Evolutionary conservation across 352 stramenopile genomes (phyloP), one percentile per base, ranked within the genome.

Genomic region (Stramenopiles sp.): DNA sequence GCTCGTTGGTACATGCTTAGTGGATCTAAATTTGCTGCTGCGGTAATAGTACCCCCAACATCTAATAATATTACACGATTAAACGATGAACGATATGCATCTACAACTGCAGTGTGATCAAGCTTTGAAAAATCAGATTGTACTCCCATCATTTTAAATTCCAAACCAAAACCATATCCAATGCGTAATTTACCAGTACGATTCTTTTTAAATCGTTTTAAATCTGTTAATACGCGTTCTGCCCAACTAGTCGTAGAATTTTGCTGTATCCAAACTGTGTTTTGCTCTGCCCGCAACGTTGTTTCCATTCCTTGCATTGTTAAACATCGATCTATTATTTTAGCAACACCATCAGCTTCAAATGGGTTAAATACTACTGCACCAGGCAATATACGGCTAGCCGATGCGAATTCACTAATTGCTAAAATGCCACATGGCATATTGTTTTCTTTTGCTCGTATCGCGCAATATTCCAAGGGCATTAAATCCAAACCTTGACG

Each of bases 321-420:
- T 32, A 93, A 43, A 7, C 87, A 87, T 0, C 87, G 63, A 73
- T 87, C 76, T 78, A 93, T 84, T 7, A 87, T 87, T 32, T 87
- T 83, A 43, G 93, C 85, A 32, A 96, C 91, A 73, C 94, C 91
- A 27, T 92, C 85, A 7, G 91, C 88, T 84, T 98, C 98, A 94
- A 95, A 99, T 7, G 96, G 96, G 84, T 99, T 99, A 30, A 99
- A 91, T 74, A 93, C 92, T 73, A 99, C 84, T 65, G 93, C 95
- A 6, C 96, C 96, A 27, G 91, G 91, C 81, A 99, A 89, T 13
- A 99, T 94, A 33, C 96, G 88, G 80, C 94, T 98, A 81, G 90
- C 97, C 77, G 90, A 93, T 23, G 93, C 96, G 81, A 99, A 99
- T 83, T 99, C 95, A 32, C 93, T 98, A 1, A 98, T 86, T 74